These are phyloP conservation scores for Astragalus membranaceus DNA, from an alignment of 306 rosid species.

Conservation along the genomic window DNA sequence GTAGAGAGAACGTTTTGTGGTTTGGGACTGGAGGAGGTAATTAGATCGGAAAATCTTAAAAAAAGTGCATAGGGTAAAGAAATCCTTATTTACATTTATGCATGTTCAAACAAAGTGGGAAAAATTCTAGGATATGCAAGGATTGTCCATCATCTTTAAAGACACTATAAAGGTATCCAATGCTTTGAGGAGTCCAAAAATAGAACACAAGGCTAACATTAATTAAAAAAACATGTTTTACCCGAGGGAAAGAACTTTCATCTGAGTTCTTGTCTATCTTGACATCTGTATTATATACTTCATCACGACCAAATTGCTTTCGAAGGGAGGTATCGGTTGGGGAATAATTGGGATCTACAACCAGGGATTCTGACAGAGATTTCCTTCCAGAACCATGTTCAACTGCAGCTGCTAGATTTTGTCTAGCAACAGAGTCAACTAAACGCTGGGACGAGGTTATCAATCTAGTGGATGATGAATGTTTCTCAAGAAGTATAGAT, in stretches of 20 bases:
- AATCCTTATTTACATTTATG: neutral
- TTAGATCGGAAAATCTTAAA: neutral
- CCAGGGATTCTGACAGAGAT: slow-evolving; percentile 72
- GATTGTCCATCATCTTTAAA: neutral
- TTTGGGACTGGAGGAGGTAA: neutral
- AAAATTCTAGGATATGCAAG: neutral
- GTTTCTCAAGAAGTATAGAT: slow-evolving; percentile 42
- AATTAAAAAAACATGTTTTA: slow-evolving; percentile 13
- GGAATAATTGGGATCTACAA: slow-evolving; percentile 43
- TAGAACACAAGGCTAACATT: neutral
- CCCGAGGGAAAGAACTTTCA: slow-evolving; percentile 53
- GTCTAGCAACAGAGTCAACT: slow-evolving; percentile 57
- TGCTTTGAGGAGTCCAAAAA: neutral
- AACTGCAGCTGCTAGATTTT: slow-evolving; percentile 69
- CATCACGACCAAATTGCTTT: slow-evolving; percentile 64
- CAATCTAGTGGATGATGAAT: slow-evolving; percentile 44
- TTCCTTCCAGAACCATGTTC: slow-evolving; percentile 91
- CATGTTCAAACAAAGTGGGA: neutral
- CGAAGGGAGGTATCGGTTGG: slow-evolving; percentile 59
- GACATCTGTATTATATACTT: slow-evolving; percentile 46
- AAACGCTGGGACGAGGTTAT: slow-evolving; percentile 45
- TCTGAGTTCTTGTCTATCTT: slow-evolving; percentile 56
- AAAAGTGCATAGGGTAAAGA: neutral
- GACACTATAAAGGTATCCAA: neutral
- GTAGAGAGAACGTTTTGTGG: neutral